Base-by-base conservation (phyloP, 2,329 filamentous ascomycete genomes). In the Phialemonium atrogriseum region DNA sequence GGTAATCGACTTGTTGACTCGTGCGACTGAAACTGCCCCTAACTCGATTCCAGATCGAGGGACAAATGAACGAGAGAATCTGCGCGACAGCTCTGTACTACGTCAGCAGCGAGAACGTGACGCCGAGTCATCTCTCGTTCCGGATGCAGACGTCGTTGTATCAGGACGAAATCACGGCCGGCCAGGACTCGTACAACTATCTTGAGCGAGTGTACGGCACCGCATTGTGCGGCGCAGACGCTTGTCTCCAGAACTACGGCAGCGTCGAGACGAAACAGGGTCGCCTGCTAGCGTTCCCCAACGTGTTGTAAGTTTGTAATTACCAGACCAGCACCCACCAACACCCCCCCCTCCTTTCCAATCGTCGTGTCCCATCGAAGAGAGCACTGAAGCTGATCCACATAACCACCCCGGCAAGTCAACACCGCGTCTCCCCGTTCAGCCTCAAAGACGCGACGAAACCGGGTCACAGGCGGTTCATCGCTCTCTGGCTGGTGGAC, bases 401-500 rank as follows among this genome's bases (percentile, higher is more conserved):
- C 3, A 7, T 14, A 2, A 11, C n/a, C 18, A 9, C 18, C 14
- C 11, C n/a, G 2, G 15, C 10, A 22, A 42, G 36, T 8, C 72
- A 77, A 44, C 64, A 77, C 45, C 48, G 59, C 29, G 62, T 76
- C 11, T 47, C 61, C 24, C 48, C 66, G 2, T 74, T 77, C 50
- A 39, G 52, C 10, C 58, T 76, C 8, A 44, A 46, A 17, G 68
- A 80, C 38, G 45, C 45, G 0, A 64, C 61, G 0, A 64, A 61
- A 34, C 62, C 68, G 0, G 74, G 74, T 3, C 67, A 77, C 43
- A 56, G 68, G 10, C 67, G 70, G 40, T 67, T 78, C 33, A 51
- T 79, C 0, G 68, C 67, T 0, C 55, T 80, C 23, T 79, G 68
- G 46, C 59, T 80, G 2, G 65, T 80, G 3, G 73, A 80, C 40